These are phyloP conservation scores for Xylariaceae sp. DNA, from an alignment of 2,329 filamentous ascomycete genomes.

Conservation along the genomic window DNA sequence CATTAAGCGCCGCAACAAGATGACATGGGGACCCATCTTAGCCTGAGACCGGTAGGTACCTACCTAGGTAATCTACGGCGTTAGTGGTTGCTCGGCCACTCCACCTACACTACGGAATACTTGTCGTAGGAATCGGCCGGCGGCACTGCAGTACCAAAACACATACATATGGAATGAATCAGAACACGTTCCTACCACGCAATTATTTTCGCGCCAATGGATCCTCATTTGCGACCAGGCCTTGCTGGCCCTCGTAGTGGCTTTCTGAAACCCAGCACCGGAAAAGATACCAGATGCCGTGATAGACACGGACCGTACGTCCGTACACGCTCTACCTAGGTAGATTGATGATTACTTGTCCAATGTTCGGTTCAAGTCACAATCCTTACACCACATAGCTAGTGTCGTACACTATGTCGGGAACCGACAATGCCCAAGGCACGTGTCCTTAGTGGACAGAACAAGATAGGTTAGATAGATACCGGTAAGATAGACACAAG, in stretches of 20 bases:
- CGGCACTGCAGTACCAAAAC: not conserved
- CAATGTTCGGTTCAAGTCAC: not conserved
- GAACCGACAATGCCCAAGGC: not conserved
- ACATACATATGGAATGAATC: too few species aligned
- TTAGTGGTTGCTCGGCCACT: too few species aligned
- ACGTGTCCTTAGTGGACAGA: not conserved
- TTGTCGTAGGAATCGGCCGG: not conserved
- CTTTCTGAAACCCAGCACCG: not conserved
- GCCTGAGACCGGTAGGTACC: too few species aligned
- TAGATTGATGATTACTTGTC: too few species aligned
- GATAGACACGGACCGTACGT: too few species aligned
- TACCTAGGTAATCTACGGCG: too few species aligned
- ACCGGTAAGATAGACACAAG: not conserved
- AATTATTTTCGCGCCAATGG: not conserved
- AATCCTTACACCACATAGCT: not conserved
- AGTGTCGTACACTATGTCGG: not conserved
- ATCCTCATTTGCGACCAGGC: not conserved
- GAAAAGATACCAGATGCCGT: not conserved
- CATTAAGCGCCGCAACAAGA: slow-evolving; percentile 1
- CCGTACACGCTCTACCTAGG: too few species aligned
- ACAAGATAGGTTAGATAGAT: not conserved
- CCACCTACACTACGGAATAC: too few species aligned
- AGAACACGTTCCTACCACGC: not conserved
- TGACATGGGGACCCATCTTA: too few species aligned
- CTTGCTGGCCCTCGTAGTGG: not conserved